Conservation (phyloP, 306 rosid species). For the Cicer bijugum region DNA sequence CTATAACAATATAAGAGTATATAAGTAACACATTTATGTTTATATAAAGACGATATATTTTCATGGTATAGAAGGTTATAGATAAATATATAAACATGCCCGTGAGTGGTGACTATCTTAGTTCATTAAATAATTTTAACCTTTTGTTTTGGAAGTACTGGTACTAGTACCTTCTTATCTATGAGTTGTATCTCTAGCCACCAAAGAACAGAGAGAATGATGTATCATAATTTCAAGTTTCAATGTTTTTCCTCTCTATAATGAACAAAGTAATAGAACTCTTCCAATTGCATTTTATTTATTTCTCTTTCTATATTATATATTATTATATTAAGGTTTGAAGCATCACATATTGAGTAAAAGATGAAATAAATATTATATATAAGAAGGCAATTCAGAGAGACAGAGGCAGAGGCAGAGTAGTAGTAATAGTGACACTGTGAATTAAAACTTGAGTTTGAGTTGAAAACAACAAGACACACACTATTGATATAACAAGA, state of each 20-base stretch:
- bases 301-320: too few relatives aligned
- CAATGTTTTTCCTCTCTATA: not conserved
- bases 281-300: too few relatives aligned
- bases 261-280: not conserved
- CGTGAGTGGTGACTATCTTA: not conserved
- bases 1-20: not conserved
- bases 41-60: not conserved
- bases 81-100: not conserved
- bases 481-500: too few relatives aligned
- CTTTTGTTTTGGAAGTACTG: not conserved
- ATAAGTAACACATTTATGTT: not conserved
- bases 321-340: not conserved
- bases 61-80: not conserved
- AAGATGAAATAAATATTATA: not conserved
- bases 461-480: too few relatives aligned
- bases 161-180: not conserved
- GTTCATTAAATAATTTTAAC: conserved; percentile 3
- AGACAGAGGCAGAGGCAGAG: not conserved
- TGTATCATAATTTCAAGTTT: not conserved
- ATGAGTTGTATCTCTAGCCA: conserved; percentile 12
- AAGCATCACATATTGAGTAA: conserved; percentile 1
- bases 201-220: not conserved
- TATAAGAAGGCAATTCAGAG: not conserved
- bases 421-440: not conserved
- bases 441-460: conserved; percentile 8